A percentile compares a stretch with the other conserved stretches of the same genome.
These are phyloP conservation scores for Bryum argenteum DNA, from an alignment of 225 moss, liverwort and hornwort genomes.

Conservation along the genomic window DNA sequence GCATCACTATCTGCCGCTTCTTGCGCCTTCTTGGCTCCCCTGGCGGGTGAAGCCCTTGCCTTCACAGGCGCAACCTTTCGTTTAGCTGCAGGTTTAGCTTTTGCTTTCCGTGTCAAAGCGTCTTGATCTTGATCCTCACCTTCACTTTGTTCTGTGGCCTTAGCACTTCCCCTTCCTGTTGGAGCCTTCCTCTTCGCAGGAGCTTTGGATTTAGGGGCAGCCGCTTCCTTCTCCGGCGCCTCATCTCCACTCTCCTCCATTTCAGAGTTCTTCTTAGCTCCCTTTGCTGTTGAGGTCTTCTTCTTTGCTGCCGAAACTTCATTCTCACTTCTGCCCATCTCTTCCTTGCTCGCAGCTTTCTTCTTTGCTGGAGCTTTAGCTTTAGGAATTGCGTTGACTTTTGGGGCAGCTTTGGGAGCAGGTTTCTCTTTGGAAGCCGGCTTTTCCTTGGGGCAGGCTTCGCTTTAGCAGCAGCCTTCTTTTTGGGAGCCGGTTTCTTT, in stretches of 20 bases:
- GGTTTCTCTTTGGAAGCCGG: conserved; percentile 29
- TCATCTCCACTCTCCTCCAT: conserved; percentile 35
- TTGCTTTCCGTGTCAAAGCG: conserved; percentile 12
- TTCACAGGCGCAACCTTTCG: conserved; percentile 27
- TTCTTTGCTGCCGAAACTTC: conserved; percentile 30
- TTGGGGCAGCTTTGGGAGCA: conserved; percentile 32
- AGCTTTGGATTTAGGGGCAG: conserved; percentile 25
- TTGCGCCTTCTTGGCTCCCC: conserved; percentile 31
- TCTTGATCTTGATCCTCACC: conserved; percentile 19
- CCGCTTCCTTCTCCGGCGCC: conserved; percentile 30
- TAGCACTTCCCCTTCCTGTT: conserved; percentile 28
- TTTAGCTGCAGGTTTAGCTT: conserved; percentile 28
- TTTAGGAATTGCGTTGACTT: conserved; percentile 27
- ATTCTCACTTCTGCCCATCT: conserved; percentile 22
- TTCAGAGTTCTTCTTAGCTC: conserved; percentile 33
- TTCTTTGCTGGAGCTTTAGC: conserved; percentile 41
- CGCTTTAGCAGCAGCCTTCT: conserved; percentile 27
- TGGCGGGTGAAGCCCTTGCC: conserved; percentile 28
- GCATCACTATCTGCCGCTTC: conserved; percentile 29
- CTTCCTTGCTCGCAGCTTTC: conserved; percentile 22
- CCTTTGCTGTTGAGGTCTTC: conserved; percentile 33
- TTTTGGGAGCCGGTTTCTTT: conserved; percentile 22
- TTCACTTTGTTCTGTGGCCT: conserved; percentile 30
- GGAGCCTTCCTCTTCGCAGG: conserved; percentile 33
- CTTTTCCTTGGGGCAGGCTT: conserved; percentile 30